Base-by-base conservation (phyloP, 106 monocot species). In the Dendrobium chrysotoxum region DNA sequence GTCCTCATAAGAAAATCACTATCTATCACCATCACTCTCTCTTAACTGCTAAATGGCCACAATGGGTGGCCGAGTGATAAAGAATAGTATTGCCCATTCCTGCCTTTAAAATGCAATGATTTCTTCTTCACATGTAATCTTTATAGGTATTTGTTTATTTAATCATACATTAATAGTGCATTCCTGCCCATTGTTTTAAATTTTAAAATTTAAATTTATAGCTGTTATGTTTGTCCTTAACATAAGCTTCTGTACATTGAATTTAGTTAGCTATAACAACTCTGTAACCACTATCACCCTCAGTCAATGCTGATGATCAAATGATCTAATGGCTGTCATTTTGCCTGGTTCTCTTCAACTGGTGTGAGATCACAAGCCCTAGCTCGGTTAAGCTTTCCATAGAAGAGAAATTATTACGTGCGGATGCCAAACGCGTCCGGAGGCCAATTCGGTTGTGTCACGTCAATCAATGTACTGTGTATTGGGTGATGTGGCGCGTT, bases 1-100 rank as follows among this genome's bases (percentile, higher is more conserved):
- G 13, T 28, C 28, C 3, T 68, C 28, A 57, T 68, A 68, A 28
- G 2, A 4, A 68, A 35, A 70, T 70, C 31, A 12, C 31, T 21
- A 35, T 70, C 70, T 70, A 13, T 70, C 68, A 68, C 28, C 68
- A 28, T 68, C 68, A 68, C 70, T 70, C 15, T 70, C 70, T n/a
- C 31, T 70, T 13, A 15, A 30, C 70, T 30, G 70, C 70, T 70
- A 35, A 30, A 30, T 38, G 70, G 20, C n/a, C n/a, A 23, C 61
- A 61, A 23, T 23, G 61, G 4, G 7, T 23, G 61, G 20, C 61
- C n/a, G n/a, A 61, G 4, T 61, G 0, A 61, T 23, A 23, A 61
- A 61, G 23, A 61, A 61, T 61, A 61, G 61, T 61, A n/a, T 23
- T 61, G 4, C 8, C 23, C 61, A 61, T 61, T 23, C 61, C 23